Evolutionary conservation across 176 grass and related monocot genomes (phyloP).

Genomic region (Oryza glumipatula): DNA sequence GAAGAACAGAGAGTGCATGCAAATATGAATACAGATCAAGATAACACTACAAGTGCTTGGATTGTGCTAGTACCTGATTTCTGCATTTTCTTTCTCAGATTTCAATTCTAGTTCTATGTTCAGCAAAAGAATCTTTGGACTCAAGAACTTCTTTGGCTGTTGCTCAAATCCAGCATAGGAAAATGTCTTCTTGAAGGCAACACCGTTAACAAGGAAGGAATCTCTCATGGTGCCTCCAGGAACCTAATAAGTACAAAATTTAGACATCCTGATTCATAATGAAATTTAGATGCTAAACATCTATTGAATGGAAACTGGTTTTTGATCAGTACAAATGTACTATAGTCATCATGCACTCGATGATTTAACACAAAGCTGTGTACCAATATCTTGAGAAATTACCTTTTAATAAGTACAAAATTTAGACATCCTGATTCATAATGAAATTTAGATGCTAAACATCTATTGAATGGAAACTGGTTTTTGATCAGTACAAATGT

Average conservation of each 20-base stretch:
- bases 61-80: constrained; percentile 61
- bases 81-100: constrained; percentile 94
- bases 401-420: constrained; percentile 33
- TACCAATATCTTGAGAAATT: no score
- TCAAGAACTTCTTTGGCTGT: constrained; percentile 81
- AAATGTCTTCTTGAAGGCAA: constrained; percentile 90
- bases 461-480: background rate
- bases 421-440: background rate
- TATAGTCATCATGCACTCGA: background rate
- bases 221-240: constrained; percentile 83
- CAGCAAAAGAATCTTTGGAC: constrained; percentile 72
- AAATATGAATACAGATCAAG: background rate
- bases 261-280: background rate
- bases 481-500: background rate
- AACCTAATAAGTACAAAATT: constrained; percentile 47
- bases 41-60: background rate
- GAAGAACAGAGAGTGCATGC: background rate
- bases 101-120: constrained; percentile 85
- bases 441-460: background rate
- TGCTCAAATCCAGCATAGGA: constrained; percentile 92
- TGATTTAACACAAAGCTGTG: no score
- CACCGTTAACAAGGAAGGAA: constrained; percentile 86
- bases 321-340: background rate
- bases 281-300: background rate
- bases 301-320: background rate